Evolutionary conservation across 345 rosid genomes (phyloP), one percentile per base, ranked within the genome.

Genomic region (Eutrema japonicum): DNA sequence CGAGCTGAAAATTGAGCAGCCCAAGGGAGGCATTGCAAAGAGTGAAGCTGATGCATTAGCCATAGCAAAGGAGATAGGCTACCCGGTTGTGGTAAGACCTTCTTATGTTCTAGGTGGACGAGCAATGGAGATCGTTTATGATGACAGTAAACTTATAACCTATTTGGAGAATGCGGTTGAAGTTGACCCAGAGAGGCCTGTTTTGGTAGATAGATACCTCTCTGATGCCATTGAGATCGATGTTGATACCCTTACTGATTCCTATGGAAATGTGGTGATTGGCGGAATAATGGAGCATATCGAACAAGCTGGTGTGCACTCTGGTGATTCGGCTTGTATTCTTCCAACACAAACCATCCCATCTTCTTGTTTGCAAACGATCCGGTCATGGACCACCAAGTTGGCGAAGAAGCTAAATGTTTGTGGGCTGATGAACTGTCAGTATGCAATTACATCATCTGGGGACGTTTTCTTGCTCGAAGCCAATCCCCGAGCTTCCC

Each of bases 211-310:
- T 76, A 91, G 73, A 73, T 95, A 95, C 78, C 82, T 95, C 40
- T 86, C 96, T 3, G 98, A 92, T 80, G 98, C 97, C 37, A 82
- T 88, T 22, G 98, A 92, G 84, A 87, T 95, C 67, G 99, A 95
- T 63, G 83, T 92, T 12, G 96, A 89, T 63, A 91, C 93, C 12
- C 96, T 92, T 68, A 88, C 99, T 51, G 98, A 95, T 77, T 88
- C 88, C 8, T 68, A 82, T 53, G 90, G 91, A 55, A 83, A 88
- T 68, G 96, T 90, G 46, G 96, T 92, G 59, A 95, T 95, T 74
- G 96, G 99, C 22, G 99, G 99, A 40, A 85, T 95, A 74, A 90
- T 95, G 99, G 99, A 95, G 84, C 97, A 95, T 76, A 95, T 92
- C 14, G 96, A 95, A 85, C 97, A 92, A 83, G 98, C 98, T 59